Conservation (phyloP, 169 alveolate species). For the Plasmodium vinckei region DNA sequence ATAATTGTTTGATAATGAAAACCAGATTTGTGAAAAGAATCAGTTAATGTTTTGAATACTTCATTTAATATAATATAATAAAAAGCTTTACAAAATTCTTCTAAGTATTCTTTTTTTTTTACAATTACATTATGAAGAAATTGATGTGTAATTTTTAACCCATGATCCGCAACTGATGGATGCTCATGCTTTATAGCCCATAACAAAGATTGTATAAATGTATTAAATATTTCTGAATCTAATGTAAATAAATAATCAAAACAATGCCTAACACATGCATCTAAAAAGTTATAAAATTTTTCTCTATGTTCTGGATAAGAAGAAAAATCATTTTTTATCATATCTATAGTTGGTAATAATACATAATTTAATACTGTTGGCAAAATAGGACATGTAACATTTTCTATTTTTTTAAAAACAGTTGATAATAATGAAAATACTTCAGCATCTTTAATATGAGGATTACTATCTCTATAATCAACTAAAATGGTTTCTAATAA, state of each 20-base stretch:
- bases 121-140: slow-evolving; percentile 80
- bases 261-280: slow-evolving; percentile 88
- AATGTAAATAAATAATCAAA: slow-evolving; percentile 86
- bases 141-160: slow-evolving; percentile 86
- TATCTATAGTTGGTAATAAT: slow-evolving; percentile 90
- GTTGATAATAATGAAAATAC: slow-evolving; percentile 83
- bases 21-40: slow-evolving; percentile 93
- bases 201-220: slow-evolving; percentile 88
- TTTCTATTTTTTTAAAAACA: slow-evolving; percentile 82
- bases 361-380: slow-evolving; percentile 88
- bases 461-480: slow-evolving; percentile 81
- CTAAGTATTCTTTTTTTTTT: slow-evolving; percentile 80
- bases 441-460: slow-evolving; percentile 86
- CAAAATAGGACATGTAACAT: slow-evolving; percentile 84
- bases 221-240: slow-evolving; percentile 87
- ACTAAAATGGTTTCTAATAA: slow-evolving; percentile 79
- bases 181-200: slow-evolving; percentile 94
- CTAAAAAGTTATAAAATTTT: slow-evolving; percentile 88
- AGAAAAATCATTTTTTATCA: slow-evolving; percentile 93
- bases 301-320: slow-evolving; percentile 94
- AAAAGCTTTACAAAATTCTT: slow-evolving; percentile 87
- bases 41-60: slow-evolving; percentile 90
- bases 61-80: slow-evolving; percentile 90
- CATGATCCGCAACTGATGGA: slow-evolving; percentile 94
- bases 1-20: slow-evolving; percentile 91